Conservation (phyloP, 805 yeast genomes). For the Zygoascus flipseniorum region DNA sequence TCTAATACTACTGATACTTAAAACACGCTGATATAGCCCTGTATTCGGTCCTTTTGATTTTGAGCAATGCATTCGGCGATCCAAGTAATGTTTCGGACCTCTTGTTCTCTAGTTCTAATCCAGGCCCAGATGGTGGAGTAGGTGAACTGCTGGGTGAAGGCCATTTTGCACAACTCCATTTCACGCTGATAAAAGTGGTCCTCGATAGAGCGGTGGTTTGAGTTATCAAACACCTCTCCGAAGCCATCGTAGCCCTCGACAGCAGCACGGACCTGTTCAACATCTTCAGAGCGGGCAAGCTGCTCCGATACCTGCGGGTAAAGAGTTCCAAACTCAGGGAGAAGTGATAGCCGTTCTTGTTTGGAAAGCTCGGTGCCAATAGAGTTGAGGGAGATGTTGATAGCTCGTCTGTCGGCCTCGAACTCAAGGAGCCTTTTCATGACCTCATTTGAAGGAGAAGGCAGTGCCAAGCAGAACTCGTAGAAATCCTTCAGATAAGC, state of each 20-base stretch:
- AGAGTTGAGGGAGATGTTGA: slow-evolving; percentile 86
- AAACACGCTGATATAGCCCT: slow-evolving; percentile 82
- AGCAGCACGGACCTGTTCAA: slow-evolving; percentile 60
- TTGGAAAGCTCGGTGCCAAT: slow-evolving; percentile 71
- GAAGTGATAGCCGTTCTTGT: slow-evolving; percentile 59
- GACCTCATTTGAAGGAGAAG: slow-evolving; percentile 70
- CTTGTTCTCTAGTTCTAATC: slow-evolving; percentile 94
- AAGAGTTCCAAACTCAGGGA: slow-evolving; percentile 78
- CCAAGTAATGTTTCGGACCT: slow-evolving; percentile 97
- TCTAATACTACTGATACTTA: slow-evolving; percentile 24
- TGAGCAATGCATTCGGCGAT: slow-evolving; percentile 99
- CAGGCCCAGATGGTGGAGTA: slow-evolving; percentile 91
- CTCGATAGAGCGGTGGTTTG: slow-evolving; percentile 57
- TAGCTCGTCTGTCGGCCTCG: slow-evolving; percentile 92
- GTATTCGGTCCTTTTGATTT: slow-evolving; percentile 89
- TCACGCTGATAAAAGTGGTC: slow-evolving; percentile 91
- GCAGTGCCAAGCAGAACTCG: slow-evolving; percentile 55
- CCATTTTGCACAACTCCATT: slow-evolving; percentile 85
- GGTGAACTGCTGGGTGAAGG: slow-evolving; percentile 94
- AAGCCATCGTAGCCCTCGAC: slow-evolving; percentile 23
- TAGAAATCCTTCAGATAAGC: slow-evolving; percentile 88
- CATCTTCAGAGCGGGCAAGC: slow-evolving; percentile 71
- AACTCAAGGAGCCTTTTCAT: slow-evolving; percentile 73
- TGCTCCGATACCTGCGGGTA: slow-evolving; percentile 69
- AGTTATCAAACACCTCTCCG: slow-evolving; percentile 38